A percentile compares a stretch with the other conserved stretches of the same genome.
Evolutionary conservation across 805 yeast genomes (phyloP).

Genomic region (Yamadazyma tumulicola): DNA sequence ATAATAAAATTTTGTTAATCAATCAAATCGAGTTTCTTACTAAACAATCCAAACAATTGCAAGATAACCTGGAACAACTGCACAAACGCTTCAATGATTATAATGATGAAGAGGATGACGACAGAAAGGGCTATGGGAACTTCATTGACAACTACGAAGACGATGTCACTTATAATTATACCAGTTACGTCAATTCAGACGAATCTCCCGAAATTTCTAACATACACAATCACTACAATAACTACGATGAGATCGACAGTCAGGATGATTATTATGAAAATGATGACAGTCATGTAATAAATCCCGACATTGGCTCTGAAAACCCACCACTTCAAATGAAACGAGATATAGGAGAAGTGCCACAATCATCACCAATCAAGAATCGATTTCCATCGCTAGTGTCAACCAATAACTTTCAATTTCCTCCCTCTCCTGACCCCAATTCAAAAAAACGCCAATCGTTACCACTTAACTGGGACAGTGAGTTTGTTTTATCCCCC

Average conservation of each 20-base stretch:
- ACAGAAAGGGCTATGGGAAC: background rate
- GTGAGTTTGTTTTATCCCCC: conserved; percentile 40
- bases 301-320: too few relatives aligned
- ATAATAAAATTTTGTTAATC: conserved; percentile 48
- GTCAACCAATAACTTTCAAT: conserved; percentile 13
- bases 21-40: conserved; percentile 52
- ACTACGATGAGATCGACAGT: conserved; percentile 1
- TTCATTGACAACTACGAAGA: background rate
- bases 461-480: conserved; percentile 29
- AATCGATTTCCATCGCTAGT: conserved; percentile 14
- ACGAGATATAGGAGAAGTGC: conserved; percentile 7
- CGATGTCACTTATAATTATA: conserved; percentile 13
- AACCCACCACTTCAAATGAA: too few relatives aligned
- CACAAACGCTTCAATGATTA: background rate
- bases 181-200: conserved; percentile 8
- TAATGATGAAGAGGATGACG: background rate
- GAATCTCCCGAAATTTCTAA: conserved; percentile 11
- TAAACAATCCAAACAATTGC: conserved; percentile 23
- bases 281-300: conserved; percentile 3
- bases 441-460: conserved; percentile 29
- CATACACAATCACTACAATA: background rate
- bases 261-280: conserved; percentile 1
- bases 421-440: conserved; percentile 36
- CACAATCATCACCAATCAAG: conserved; percentile 20
- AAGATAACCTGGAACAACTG: background rate